phyloP scores from a whole-genome alignment of 352 stramenopile species.

The Pythium sp. region DNA sequence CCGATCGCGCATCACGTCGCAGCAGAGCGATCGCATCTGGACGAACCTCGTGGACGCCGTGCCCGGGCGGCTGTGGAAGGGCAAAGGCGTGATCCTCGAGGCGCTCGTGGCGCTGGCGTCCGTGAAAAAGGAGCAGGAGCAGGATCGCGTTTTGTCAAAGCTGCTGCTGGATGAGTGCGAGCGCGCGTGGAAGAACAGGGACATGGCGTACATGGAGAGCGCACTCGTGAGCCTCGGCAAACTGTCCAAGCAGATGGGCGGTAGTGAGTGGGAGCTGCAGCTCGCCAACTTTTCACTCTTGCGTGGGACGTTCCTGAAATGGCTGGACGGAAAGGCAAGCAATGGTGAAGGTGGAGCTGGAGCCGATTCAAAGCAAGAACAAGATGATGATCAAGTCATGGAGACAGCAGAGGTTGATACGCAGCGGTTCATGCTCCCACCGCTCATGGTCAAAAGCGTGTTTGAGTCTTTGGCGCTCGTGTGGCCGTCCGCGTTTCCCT shows the following conservation, averaged over 20 bases:
- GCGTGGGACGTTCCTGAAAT: slow-evolving; percentile 30
- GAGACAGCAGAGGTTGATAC: neutral
- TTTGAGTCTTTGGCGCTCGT: slow-evolving; percentile 59
- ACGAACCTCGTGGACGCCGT: slow-evolving; percentile 44
- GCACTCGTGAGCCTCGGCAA: slow-evolving; percentile 49
- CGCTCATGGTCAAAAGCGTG: slow-evolving; percentile 70
- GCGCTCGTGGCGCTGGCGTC: slow-evolving; percentile 52
- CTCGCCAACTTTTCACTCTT: slow-evolving; percentile 36
- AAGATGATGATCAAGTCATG: slow-evolving; percentile 1
- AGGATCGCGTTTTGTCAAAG: neutral
- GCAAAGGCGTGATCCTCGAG: slow-evolving; percentile 74
- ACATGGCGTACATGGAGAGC: slow-evolving; percentile 73
- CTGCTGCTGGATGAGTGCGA: slow-evolving; percentile 59
- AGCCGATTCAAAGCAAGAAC: slow-evolving; percentile 9
- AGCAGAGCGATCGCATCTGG: slow-evolving; percentile 54
- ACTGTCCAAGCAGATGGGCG: slow-evolving; percentile 37
- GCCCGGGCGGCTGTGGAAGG: slow-evolving; percentile 68
- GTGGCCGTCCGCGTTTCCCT: slow-evolving; percentile 29
- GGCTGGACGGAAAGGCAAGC: slow-evolving; percentile 23
- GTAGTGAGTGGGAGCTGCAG: slow-evolving; percentile 25
- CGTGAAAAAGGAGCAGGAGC: slow-evolving; percentile 17
- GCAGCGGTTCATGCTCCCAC: slow-evolving; percentile 27
- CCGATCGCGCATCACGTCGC: slow-evolving; percentile 33
- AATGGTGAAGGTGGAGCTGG: neutral
- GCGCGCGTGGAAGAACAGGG: slow-evolving; percentile 57